Evolutionary conservation across 805 yeast genomes (phyloP).

Genomic region (Saccharomycopsis javanensis): DNA sequence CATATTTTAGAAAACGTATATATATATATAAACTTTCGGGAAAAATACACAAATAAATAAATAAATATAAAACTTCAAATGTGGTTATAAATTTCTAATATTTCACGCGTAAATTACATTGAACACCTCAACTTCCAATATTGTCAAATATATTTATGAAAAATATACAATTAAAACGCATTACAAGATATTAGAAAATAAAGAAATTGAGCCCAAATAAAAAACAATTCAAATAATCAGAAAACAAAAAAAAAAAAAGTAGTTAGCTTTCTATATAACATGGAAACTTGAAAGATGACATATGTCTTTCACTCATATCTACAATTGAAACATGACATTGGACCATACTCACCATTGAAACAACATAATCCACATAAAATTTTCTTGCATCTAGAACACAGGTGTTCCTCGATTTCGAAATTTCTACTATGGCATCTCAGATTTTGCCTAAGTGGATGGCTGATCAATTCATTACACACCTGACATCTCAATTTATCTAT

Average conservation of each 20-base stretch:
- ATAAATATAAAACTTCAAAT: too few relatives aligned
- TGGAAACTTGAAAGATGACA: too few relatives aligned
- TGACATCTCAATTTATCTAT: not conserved
- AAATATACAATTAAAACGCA: not conserved
- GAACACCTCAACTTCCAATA: not conserved
- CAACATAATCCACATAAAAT: constrained; percentile 13
- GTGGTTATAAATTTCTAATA: too few relatives aligned
- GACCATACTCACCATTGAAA: constrained; percentile 5
- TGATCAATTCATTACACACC: not conserved
- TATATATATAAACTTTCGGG: too few relatives aligned
- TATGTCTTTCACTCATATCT: constrained; percentile 3
- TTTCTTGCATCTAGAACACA: constrained; percentile 7
- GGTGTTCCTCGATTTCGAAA: not conserved
- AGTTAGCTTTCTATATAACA: not conserved
- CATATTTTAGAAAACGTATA: too few relatives aligned
- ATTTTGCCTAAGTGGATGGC: not conserved
- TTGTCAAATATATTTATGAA: not conserved
- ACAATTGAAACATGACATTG: constrained; percentile 13
- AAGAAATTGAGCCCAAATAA: not conserved
- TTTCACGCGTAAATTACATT: not conserved
- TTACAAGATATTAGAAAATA: too few relatives aligned
- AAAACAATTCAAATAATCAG: not conserved
- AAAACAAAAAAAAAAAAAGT: too few relatives aligned
- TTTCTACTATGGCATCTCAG: not conserved
- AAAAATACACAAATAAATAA: not conserved